Base-by-base conservation (phyloP, 1,284 basidiomycete species). In the Tilletiaria anomala region DNA sequence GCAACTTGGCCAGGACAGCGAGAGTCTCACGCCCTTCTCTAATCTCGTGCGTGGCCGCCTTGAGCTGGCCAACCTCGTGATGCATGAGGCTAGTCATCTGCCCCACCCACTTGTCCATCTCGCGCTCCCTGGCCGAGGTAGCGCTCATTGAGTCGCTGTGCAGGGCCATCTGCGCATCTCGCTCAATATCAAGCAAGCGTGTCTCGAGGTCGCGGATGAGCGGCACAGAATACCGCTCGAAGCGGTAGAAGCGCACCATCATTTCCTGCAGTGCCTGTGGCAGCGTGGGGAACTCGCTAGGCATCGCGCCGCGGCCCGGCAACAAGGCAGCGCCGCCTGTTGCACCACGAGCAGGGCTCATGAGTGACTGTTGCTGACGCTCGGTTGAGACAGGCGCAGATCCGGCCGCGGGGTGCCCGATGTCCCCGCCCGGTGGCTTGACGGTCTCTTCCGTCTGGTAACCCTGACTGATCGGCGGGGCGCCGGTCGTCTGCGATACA, bases 191-290 rank as follows among this genome's bases (percentile, higher is more conserved):
- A 22, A 60, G 42, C 17, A 65, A 42, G 5, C 62, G 52, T 20
- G 48, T 54, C 37, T 65, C 62, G 41, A 65, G 51, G 21, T 54
- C 54, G 11, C 59, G 53, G 16, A 65, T 50, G 18, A 64, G 49
- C 5, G 62, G 62, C 6, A 65, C 55, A 8, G 61, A 59, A 49
- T 64, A 63, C 3, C 58, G 48, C 42, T 65, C 62, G 46, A 60
- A 65, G 14, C 60, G 51, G 53, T 65, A 65, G 49, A 65, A 65
- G 26, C 62, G 61, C 15, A 53, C 38, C 61, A 64, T 62, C 51
- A 61, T 55, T 34, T 64, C 61, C 37, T 64, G 57, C 10, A 65
- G 47, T 15, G 61, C 59, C n/a, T 53, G 39, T 8, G 42, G 46
- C 17, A 64, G 43, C 1, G 53, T 38, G n/a, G n/a, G n/a, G 48